Conservation (phyloP, 2,329 filamentous ascomycete species). For the Aspergillus pseudoterreus region DNA sequence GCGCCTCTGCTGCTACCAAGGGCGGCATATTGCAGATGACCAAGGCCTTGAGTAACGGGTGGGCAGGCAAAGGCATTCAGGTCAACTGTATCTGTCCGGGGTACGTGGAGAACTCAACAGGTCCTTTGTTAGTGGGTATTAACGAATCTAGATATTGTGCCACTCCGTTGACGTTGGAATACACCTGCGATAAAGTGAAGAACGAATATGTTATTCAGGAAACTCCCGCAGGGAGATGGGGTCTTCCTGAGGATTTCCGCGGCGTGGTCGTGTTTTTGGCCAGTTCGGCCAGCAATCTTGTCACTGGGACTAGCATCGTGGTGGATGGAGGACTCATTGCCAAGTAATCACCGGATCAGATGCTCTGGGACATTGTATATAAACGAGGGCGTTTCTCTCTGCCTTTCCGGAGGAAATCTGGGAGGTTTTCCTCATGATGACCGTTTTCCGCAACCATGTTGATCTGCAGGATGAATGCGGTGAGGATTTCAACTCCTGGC, state of each 20-base stretch:
- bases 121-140: neutral
- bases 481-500: neutral
- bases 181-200: conserved; percentile 69
- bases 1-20: conserved; percentile 82
- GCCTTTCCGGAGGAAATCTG: neutral
- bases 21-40: conserved; percentile 81
- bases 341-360: neutral
- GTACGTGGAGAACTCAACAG: conserved; percentile 54
- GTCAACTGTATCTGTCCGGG: conserved; percentile 89
- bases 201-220: conserved; percentile 66
- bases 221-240: conserved; percentile 83
- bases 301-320: conserved; percentile 74
- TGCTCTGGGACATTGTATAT: too few relatives aligned
- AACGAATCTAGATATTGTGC: conserved; percentile 33
- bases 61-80: conserved; percentile 72
- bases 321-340: conserved; percentile 71
- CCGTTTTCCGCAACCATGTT: neutral
- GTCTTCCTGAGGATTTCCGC: conserved; percentile 79
- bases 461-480: neutral
- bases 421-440: neutral
- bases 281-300: conserved; percentile 69
- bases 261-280: conserved; percentile 74
- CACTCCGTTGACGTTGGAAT: conserved; percentile 84
- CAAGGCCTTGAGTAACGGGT: conserved; percentile 82
- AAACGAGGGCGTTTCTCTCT: too few relatives aligned